Conservation (phyloP, 1,139 yeast species). For the Protomyces lactucae-debilis region DNA sequence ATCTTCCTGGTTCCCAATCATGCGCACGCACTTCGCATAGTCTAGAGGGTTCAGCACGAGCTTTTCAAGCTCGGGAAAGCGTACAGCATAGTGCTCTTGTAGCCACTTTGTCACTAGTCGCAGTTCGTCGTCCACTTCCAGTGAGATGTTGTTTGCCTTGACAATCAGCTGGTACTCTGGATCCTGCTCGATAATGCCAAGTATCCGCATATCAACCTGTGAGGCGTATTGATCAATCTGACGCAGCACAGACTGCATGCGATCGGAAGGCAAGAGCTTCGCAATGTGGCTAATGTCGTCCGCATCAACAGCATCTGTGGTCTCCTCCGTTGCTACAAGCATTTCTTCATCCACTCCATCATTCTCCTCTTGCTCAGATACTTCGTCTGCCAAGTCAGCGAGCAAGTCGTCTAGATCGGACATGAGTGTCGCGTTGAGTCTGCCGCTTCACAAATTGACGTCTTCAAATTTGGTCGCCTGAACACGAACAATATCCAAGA, state of each 20-base stretch:
- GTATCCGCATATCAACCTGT: conserved; percentile 24
- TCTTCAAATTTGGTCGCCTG: too few species aligned
- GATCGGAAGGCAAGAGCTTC: conserved; percentile 35
- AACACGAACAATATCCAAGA: not conserved
- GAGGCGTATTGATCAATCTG: conserved; percentile 34
- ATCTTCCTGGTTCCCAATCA: conserved; percentile 49
- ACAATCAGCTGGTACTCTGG: conserved; percentile 52
- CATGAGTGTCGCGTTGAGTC: conserved; percentile 30
- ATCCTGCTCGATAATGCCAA: conserved; percentile 40
- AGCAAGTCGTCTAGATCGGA: conserved; percentile 43
- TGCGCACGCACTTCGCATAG: conserved; percentile 53
- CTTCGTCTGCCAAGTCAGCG: conserved; percentile 38
- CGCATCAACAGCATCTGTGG: not conserved
- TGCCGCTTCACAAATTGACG: not conserved
- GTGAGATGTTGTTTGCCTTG: conserved; percentile 53
- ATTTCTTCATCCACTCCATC: conserved; percentile 17
- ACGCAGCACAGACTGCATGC: conserved; percentile 11
- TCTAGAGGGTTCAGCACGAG: conserved; percentile 61
- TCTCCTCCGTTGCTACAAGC: not conserved
- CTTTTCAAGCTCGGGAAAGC: conserved; percentile 68
- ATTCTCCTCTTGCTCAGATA: conserved; percentile 16
- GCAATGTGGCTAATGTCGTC: conserved; percentile 33
- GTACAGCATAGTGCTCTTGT: conserved; percentile 51
- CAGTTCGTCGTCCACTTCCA: conserved; percentile 56
- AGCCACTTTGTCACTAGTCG: conserved; percentile 48